Base-by-base conservation (phyloP, 495 filamentous ascomycete species). In the Xylaria castorea region DNA sequence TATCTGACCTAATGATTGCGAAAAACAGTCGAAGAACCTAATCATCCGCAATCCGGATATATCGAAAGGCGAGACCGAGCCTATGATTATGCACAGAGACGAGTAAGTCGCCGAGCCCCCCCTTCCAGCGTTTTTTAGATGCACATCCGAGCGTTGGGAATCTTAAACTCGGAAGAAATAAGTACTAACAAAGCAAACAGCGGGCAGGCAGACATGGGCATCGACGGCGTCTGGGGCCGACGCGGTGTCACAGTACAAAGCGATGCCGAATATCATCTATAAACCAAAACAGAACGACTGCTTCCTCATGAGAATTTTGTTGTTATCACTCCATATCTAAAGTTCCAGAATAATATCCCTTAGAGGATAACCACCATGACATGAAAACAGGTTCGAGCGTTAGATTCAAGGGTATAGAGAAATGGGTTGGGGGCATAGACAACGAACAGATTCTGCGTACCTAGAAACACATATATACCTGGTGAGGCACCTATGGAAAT, bases 1-100 rank as follows among this genome's bases (percentile, higher is more conserved):
- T 0, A 61, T 61, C 44, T 66, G 22, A 46, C 16, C 14, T 6
- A 0, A 46, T 38, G 20, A 63, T n/a, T n/a, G 9, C n/a, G 38
- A 64, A n/a, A n/a, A n/a, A 25, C 44, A 88, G 86, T 84, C 82
- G 75, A 75, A 82, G 55, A 85, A 87, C 57, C 77, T 87, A 46
- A 76, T 87, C 25, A 87, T 88, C 77, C 77, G 84, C 14, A 87
- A 88, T 38, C 85, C 86, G 4, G 80, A 87, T 42, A 69, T 61
- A 1, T 79, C 80, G 0, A 83, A 80, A 18, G 85, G 84, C 1
- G 80, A 83, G 53, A 85, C 80, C 0, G 85, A 87, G 68, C 86
- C 86, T 2, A 79, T 75, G 55, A 75, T 85, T 51, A 82, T 81
- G 1, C 71, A 78, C 27, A 83, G 82, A 46, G 76, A 83, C 46